Percentiles rank a stretch among this genome's conserved stretches.
Evolutionary conservation across 1,284 basidiomycete species (phyloP).

Genomic region (Cryptococcus maquisensis): DNA sequence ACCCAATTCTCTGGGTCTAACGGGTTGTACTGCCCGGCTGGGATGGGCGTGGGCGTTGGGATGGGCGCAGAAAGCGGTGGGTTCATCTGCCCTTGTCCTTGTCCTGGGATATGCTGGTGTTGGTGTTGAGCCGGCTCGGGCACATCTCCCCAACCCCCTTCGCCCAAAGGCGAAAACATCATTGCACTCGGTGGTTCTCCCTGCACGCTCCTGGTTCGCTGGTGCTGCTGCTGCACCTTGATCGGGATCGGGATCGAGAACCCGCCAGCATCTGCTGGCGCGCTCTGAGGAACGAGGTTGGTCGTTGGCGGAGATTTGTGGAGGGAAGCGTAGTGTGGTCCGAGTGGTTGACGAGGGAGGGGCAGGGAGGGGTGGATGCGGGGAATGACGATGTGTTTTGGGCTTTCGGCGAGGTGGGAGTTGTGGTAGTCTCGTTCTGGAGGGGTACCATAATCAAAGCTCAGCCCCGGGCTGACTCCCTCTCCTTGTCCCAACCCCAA

Average conservation of each 20-base stretch:
- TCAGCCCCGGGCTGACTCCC: neutral
- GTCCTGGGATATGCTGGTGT: too few species aligned
- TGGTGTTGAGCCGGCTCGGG: conserved; percentile 3
- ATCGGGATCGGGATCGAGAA: conserved; percentile 16
- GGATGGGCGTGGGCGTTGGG: neutral
- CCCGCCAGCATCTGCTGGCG: conserved; percentile 14
- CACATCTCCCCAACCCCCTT: conserved; percentile 2
- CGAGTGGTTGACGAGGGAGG: neutral
- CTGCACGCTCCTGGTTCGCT: conserved; percentile 29
- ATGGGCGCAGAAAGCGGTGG: too few species aligned
- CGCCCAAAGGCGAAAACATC: conserved; percentile 21
- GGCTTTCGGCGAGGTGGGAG: neutral
- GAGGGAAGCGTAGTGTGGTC: neutral
- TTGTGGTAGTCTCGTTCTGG: neutral
- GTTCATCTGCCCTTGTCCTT: too few species aligned
- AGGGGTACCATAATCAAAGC: conserved; percentile 3
- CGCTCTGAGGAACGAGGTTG: conserved; percentile 11
- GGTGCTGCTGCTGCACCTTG: conserved; percentile 23
- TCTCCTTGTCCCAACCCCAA: neutral
- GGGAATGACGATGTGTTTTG: neutral
- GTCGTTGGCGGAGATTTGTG: neutral
- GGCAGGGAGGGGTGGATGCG: neutral
- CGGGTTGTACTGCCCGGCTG: neutral
- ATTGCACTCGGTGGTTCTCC: conserved; percentile 32
- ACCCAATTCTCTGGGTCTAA: conserved; percentile 21